Evolutionary conservation across 441 rosid species (phyloP), one percentile per base, ranked within the genome.

Genomic region (Populus hybrid): DNA sequence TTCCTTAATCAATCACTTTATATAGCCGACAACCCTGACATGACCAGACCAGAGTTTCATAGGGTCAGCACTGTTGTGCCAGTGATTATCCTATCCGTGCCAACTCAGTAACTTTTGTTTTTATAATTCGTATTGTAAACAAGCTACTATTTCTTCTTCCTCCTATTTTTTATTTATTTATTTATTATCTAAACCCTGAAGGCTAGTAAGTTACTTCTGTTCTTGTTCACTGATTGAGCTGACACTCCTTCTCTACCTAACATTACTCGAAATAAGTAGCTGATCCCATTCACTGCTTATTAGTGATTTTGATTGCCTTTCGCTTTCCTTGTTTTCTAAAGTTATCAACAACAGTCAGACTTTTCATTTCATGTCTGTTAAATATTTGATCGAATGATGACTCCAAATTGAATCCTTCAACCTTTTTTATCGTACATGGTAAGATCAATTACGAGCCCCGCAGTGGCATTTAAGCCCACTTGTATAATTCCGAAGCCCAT

Each of bases 241-340:
- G 75, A 72, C 75, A 56, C 31, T 72, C 66, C 66, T 56, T 10
- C 29, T n/a, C 66, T 1, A 28, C 45, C 75, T 5, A 36, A 36
- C 50, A 20, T n/a, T 8, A 18, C 42, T 21, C 45, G 2, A 69
- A 28, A 72, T 20, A 64, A 72, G 31, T 72, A 18, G 28, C 16
- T 53, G 28, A 29, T 53, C 9, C 45, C 26, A 20, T 20, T 29
- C 66, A n/a, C 26, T 38, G 11, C 10, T 31, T 6, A 23, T 28
- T 3, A 0, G 23, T 72, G 65, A 16, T 72, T 36, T 29, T 72
- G 65, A 72, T 59, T 59, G 10, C 26, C 66, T 9, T 4, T 31
- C 18, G 53, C 53, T 45, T 14, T 45, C 53, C 12, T 45, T 45
- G 53, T 14, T 45, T 50, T 50, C 59, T 5, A 16, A 50, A 18